Base-by-base conservation (phyloP, 2,329 filamentous ascomycete genomes). In the Helotiales sp. region DNA sequence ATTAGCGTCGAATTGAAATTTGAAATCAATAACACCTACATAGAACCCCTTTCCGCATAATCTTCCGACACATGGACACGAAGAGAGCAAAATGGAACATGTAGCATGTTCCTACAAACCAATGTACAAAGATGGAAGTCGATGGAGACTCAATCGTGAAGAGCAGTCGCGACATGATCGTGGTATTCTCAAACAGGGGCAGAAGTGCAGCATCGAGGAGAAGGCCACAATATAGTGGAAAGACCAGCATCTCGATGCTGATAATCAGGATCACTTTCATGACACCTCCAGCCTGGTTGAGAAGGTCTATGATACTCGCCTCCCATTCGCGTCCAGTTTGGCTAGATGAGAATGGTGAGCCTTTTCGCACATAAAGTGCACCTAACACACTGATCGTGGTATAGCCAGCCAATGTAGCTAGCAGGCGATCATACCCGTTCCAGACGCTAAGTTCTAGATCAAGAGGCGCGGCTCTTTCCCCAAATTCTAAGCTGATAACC, bases 41-140 rank as follows among this genome's bases (percentile, higher is more conserved):
- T 58, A 99, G 79, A 38, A 99, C 95, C 52, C 95, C 95, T 65
- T 86, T 91, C 62, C 95, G 88, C 88, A 99, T 90, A 58, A 98
- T 96, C 77, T 96, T 97, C 62, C 95, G 88, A 74, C 95, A 99
- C 93, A 99, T 98, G 56, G 93, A 96, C 17, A 99, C 95, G 71
- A 99, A 99, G 2, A 99, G 82, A 5, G 95, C 95, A 72, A 99
- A 99, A 72, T 99, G 95, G 76, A 99, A 99, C 96, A 99, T 99
- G 74, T 99, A 99, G 62, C 93, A 96, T 3, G 95, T 99, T 49
- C 95, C 95, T 56, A 97, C 88, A 70, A 99, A 99, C 95, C 95
- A 99, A 73, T 99, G 95, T 52, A 98, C 89, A 72, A 99, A 99
- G 13, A 96, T 85, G 13, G 93, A 96, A 0, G 92, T 97, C 64